Evolutionary conservation across 108 stramenopile genomes (phyloP), one percentile per base, ranked within the genome.

Genomic region (Cyclotella baltica): DNA sequence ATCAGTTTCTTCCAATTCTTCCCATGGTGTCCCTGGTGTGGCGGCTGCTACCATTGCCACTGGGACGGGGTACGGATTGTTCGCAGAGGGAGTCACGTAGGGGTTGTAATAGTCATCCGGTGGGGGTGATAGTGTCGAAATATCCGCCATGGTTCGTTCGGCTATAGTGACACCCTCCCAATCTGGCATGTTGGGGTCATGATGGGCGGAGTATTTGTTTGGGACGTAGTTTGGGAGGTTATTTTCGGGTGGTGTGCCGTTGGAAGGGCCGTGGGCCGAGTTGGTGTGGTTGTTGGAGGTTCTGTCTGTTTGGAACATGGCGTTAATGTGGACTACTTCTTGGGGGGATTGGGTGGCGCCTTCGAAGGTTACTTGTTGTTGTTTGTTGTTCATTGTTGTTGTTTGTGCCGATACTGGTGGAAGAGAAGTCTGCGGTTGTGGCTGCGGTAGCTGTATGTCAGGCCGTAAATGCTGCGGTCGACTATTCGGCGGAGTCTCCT

Each of bases 121-220:
- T n/a, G 64, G 64, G 13, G 64, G 64, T 0, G 64, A 34, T 9
- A 65, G 22, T 15, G 64, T 65, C 18, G 64, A 65, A 6, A 65
- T 65, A 20, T 43, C 64, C 1, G 40, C 64, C 64, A 65, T 65
- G 43, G 64, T 65, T 1, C 27, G 38, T 33, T 65, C 64, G 38
- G 64, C 64, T 15, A 65, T 65, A 27, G 64, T 65, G n/a, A 47
- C 40, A 22, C 64, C 64, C 27, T 65, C 64, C 64, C 64, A 65
- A 19, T 65, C 64, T 15, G 64, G 64, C 64, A 65, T 65, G 43
- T 43, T 47, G 1, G 64, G 64, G 27, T 65, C 64, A 43, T 65
- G 33, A 23, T 65, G 64, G 27, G 64, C 64, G 3, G 43, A 47
- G 43, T 25, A 65, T 28, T 33, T 65, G 43, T 65, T 65, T 28